Conservation (phyloP, 805 yeast genomes). For the Saccharomyces paradoxus region DNA sequence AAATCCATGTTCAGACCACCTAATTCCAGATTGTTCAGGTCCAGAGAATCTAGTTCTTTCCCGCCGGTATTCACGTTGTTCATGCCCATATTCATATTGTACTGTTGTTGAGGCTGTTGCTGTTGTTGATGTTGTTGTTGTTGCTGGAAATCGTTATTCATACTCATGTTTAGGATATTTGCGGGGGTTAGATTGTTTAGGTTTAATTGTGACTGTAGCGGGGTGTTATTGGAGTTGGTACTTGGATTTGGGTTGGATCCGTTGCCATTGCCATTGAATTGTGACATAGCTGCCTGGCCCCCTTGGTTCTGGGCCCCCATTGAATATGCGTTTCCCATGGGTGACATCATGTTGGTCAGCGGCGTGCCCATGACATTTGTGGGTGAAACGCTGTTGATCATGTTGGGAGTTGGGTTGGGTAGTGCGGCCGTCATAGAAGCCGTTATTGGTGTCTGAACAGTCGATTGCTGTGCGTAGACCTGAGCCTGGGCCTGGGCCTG, state of each 20-base stretch:
- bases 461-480: neutral
- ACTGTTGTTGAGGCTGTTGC: conserved; percentile 3
- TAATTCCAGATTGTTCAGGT: conserved; percentile 25
- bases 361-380: neutral
- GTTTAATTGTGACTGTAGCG: neutral
- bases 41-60: conserved; percentile 17
- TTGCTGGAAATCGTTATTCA: conserved; percentile 8
- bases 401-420: neutral
- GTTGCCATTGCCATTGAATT: neutral
- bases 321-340: neutral
- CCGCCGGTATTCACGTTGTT: conserved; percentile 1
- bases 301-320: neutral
- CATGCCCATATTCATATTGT: neutral
- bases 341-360: neutral
- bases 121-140: conserved; percentile 3
- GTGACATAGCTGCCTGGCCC: neutral
- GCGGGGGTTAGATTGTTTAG: conserved; percentile 9
- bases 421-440: neutral
- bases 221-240: conserved; percentile 1
- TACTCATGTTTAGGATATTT: conserved; percentile 14
- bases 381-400: neutral
- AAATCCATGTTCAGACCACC: conserved; percentile 27
- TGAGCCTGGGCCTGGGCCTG: neutral
- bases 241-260: neutral
- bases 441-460: conserved; percentile 1